Conservation (phyloP, 75 land plant species). For the Pinus taeda region DNA sequence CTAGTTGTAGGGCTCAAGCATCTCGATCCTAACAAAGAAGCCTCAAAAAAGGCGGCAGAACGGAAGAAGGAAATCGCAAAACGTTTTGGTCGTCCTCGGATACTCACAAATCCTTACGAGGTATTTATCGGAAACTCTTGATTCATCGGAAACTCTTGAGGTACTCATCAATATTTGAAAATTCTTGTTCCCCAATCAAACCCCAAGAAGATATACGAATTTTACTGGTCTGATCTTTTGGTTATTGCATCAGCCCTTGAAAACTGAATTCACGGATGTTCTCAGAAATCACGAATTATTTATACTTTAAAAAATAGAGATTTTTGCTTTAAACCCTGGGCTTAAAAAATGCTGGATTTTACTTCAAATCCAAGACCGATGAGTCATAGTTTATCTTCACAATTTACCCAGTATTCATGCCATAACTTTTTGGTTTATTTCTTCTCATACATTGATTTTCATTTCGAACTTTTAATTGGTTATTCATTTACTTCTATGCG, state of each 20-base stretch:
- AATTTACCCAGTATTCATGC: too few relatives aligned
- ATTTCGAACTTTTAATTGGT: too few relatives aligned
- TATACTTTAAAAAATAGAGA: neutral
- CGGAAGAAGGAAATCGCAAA: constrained; percentile 95
- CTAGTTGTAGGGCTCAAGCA: constrained; percentile 69
- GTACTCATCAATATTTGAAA: constrained; percentile 14
- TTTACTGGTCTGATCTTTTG: neutral
- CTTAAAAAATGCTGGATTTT: neutral
- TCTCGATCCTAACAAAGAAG: constrained; percentile 85
- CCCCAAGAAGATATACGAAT: neutral
- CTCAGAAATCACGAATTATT: neutral
- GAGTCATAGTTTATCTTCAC: too few relatives aligned
- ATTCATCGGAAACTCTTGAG: constrained; percentile 73
- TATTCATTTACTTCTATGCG: too few relatives aligned
- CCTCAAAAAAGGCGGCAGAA: constrained; percentile 78
- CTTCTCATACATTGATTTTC: too few relatives aligned
- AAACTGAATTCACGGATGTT: neutral
- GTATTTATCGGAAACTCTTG: constrained; percentile 66
- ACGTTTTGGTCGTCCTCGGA: constrained; percentile 87
- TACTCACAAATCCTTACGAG: constrained; percentile 86
- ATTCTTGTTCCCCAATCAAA: neutral
- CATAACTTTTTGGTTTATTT: too few relatives aligned
- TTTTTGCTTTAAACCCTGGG: neutral
- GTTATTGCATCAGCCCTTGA: too few relatives aligned
- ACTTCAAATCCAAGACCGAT: too few relatives aligned